Evolutionary conservation across 495 filamentous ascomycete species (phyloP).

Genomic region (Bacidia rubella): DNA sequence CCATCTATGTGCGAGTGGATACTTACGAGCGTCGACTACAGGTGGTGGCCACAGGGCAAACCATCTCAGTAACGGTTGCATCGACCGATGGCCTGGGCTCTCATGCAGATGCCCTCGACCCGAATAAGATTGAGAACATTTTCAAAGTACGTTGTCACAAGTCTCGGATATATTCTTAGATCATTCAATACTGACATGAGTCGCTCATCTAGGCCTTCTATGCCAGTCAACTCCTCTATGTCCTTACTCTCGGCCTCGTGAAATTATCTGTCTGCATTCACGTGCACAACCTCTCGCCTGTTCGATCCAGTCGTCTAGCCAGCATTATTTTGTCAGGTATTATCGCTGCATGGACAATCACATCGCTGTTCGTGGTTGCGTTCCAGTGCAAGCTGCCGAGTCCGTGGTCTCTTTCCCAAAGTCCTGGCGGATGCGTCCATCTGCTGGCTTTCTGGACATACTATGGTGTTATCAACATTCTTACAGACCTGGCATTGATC

Average conservation of each 20-base stretch:
- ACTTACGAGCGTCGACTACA: conserved; percentile 1
- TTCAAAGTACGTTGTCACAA: conserved; percentile 9
- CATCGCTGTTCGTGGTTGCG: conserved; percentile 28
- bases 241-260: conserved; percentile 8
- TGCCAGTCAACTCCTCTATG: conserved; percentile 11
- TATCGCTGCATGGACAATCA: conserved; percentile 26
- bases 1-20: neutral
- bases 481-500: conserved; percentile 39
- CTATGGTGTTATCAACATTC: conserved; percentile 38
- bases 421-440: conserved; percentile 8
- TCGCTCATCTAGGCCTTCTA: conserved; percentile 4
- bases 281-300: conserved; percentile 30
- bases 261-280: conserved; percentile 22
- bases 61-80: conserved; percentile 9
- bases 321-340: conserved; percentile 25
- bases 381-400: conserved; percentile 34
- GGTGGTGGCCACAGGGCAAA: conserved; percentile 9
- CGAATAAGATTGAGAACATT: conserved; percentile 1
- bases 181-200: conserved; percentile 1
- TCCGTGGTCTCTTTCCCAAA: conserved; percentile 3
- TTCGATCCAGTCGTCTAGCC: conserved; percentile 18
- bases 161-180: neutral
- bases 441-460: conserved; percentile 25
- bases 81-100: conserved; percentile 7
- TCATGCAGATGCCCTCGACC: conserved; percentile 1